Evolutionary conservation across 305 asterid species (phyloP).

Genomic region (Solanum hybrid): DNA sequence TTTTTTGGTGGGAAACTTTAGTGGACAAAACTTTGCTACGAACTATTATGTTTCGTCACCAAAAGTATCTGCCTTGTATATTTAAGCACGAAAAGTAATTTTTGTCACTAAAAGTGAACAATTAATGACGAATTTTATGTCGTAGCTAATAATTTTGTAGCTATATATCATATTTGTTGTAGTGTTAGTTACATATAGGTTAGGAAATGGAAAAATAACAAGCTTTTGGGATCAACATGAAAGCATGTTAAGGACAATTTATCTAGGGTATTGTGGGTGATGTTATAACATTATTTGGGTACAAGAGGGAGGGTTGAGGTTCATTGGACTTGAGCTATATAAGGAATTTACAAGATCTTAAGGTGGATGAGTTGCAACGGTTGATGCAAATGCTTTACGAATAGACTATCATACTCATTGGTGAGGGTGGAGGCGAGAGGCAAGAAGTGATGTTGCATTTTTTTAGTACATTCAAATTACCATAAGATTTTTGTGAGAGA

Average conservation of each 20-base stretch:
- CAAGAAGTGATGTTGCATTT: not conserved
- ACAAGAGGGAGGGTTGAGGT: not conserved
- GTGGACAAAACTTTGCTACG: no score
- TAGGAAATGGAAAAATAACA: not conserved
- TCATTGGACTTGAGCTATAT: not conserved
- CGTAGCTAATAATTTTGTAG: no score
- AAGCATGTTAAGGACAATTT: not conserved
- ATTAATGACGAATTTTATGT: no score
- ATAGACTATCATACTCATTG: not conserved
- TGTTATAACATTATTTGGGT: not conserved
- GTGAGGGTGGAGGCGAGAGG: not conserved
- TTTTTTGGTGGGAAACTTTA: no score
- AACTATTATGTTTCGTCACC: no score
- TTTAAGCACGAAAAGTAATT: no score
- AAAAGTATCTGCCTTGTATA: no score
- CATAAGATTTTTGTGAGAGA: not conserved
- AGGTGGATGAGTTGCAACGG: not conserved
- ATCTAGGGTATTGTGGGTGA: not conserved
- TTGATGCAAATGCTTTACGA: not conserved
- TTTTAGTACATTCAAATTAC: not conserved
- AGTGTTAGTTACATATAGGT: not conserved
- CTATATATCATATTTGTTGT: no score
- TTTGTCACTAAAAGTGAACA: no score
- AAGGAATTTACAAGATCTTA: not conserved
- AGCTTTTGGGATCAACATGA: not conserved